Percentiles rank a stretch among this genome's conserved stretches.
These are phyloP conservation scores for Cylindrotheca closterium DNA, from an alignment of 108 stramenopile species.

Conservation along the genomic window DNA sequence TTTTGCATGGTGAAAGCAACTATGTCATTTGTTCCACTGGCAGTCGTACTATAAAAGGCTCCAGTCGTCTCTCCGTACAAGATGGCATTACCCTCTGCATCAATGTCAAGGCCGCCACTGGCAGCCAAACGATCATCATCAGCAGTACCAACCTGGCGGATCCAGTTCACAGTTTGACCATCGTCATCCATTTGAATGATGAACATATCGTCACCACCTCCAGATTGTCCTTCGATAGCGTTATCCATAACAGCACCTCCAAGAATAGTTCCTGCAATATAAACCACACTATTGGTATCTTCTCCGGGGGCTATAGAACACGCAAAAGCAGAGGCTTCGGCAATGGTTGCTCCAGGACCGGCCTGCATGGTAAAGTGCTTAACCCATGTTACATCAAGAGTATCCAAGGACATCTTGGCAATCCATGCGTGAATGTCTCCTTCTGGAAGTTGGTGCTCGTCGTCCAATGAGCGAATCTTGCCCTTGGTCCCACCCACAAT, in stretches of 20 bases:
- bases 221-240: background rate
- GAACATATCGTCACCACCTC: conserved; percentile 46
- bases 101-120: conserved; percentile 32
- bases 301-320: conserved; percentile 18
- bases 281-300: conserved; percentile 19
- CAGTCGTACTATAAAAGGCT: conserved; percentile 11
- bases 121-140: conserved; percentile 40
- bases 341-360: background rate
- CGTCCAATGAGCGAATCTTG: conserved; percentile 9
- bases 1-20: conserved; percentile 33
- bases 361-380: conserved; percentile 22
- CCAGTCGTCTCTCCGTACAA: conserved; percentile 45
- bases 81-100: conserved; percentile 43
- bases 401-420: conserved; percentile 23
- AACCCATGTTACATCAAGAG: conserved; percentile 17
- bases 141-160: conserved; percentile 41
- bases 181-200: conserved; percentile 28
- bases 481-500: conserved; percentile 40
- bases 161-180: conserved; percentile 34
- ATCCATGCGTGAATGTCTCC: conserved; percentile 21
- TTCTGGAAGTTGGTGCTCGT: conserved; percentile 19
- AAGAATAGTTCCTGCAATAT: conserved; percentile 24
- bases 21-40: conserved; percentile 7
- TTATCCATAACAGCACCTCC: conserved; percentile 21
- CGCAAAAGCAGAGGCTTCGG: conserved; percentile 13